phyloP scores from a whole-genome alignment of 768 basidiomycete genomes.

The Rhizopogon vulgaris region DNA sequence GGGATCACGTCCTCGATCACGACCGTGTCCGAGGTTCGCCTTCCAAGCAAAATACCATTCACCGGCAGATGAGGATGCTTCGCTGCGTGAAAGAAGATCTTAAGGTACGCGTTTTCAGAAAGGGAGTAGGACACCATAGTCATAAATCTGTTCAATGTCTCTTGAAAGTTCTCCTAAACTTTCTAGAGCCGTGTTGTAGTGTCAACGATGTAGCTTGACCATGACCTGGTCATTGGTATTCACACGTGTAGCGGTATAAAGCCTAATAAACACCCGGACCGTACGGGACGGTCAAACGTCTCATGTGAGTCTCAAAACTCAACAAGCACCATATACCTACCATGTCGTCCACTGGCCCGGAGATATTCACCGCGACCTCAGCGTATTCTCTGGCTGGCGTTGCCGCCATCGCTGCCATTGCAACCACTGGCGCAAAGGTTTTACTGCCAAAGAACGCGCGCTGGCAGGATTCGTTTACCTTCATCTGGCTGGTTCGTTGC shows the following conservation, averaged over 20 bases:
- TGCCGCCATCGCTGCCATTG: slow-evolving; percentile 40
- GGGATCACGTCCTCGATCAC: slow-evolving; percentile 64
- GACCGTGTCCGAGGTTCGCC: slow-evolving; percentile 31
- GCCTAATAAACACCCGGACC: too few species aligned
- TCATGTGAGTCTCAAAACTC: not conserved
- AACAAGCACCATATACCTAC: not conserved
- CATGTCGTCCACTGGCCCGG: slow-evolving; percentile 13
- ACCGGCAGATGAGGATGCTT: slow-evolving; percentile 73
- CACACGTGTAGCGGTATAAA: too few species aligned
- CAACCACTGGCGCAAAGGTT: slow-evolving; percentile 45
- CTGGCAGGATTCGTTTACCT: slow-evolving; percentile 62
- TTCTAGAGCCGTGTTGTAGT: not conserved
- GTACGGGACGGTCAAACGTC: too few species aligned
- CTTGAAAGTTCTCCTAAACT: not conserved
- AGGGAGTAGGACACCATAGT: slow-evolving; percentile 43
- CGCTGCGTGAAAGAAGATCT: slow-evolving; percentile 72
- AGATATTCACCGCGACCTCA: slow-evolving; percentile 55
- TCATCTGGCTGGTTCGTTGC: slow-evolving; percentile 68
- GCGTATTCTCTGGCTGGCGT: slow-evolving; percentile 61
- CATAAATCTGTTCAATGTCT: not conserved
- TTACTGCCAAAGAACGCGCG: slow-evolving; percentile 58
- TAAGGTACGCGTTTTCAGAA: slow-evolving; percentile 59
- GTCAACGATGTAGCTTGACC: too few species aligned
- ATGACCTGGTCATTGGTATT: too few species aligned
- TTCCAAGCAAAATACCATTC: slow-evolving; percentile 74